Conservation (phyloP, 2,329 filamentous ascomycete genomes). For the Elsinoe batatas region DNA sequence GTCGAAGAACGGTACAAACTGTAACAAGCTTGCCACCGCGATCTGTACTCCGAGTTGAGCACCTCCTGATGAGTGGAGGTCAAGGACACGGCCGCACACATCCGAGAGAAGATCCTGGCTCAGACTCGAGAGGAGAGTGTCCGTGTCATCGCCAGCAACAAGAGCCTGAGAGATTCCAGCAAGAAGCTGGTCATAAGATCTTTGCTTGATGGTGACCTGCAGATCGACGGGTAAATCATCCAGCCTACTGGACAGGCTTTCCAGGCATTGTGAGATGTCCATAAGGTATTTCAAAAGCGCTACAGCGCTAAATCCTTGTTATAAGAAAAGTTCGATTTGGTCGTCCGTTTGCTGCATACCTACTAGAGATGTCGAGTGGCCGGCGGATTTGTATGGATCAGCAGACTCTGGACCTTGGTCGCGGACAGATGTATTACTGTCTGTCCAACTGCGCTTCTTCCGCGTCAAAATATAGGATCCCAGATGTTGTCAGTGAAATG, state of each 20-base stretch:
- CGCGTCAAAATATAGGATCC: not conserved
- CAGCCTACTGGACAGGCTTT: constrained; percentile 26
- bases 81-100: constrained; percentile 42
- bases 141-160: constrained; percentile 59
- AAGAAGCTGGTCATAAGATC: constrained; percentile 56
- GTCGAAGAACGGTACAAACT: constrained; percentile 70
- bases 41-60: not conserved
- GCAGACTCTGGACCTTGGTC: constrained; percentile 29
- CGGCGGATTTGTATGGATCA: constrained; percentile 31
- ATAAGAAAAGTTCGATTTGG: not conserved
- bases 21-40: constrained; percentile 56
- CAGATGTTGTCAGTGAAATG: not conserved
- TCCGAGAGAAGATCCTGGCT: constrained; percentile 72
- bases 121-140: constrained; percentile 56
- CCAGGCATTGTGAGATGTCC: constrained; percentile 16
- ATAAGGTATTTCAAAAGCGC: constrained; percentile 5
- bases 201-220: constrained; percentile 54
- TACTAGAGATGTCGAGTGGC: not conserved
- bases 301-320: not conserved
- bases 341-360: not conserved
- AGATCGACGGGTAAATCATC: constrained; percentile 60
- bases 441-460: constrained; percentile 28
- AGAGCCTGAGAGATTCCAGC: constrained; percentile 60
- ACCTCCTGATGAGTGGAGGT: not conserved
- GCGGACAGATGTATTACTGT: too few relatives aligned